A percentile compares a stretch with the other conserved stretches of the same genome.
phyloP scores from a whole-genome alignment of 2,329 filamentous ascomycete genomes.

The Colletotrichum cordylinicola region DNA sequence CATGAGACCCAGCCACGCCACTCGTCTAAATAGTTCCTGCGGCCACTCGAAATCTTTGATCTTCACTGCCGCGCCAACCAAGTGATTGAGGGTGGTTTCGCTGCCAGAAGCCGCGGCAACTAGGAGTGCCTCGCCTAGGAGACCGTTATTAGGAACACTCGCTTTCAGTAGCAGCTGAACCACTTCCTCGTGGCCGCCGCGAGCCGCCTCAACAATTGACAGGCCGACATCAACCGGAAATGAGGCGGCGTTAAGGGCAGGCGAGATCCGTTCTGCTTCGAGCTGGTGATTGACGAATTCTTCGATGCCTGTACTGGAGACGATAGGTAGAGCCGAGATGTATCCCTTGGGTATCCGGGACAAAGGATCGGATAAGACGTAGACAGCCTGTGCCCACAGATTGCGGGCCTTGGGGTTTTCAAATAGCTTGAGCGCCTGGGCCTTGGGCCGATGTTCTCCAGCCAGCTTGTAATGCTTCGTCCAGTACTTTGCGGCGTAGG shows the following conservation, averaged over 20 bases:
- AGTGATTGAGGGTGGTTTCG: neutral
- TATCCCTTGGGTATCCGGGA: neutral
- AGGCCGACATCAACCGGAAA: neutral
- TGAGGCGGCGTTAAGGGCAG: neutral
- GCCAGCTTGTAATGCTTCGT: neutral
- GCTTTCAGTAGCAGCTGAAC: neutral
- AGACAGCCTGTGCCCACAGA: neutral
- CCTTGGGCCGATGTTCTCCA: neutral
- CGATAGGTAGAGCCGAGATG: neutral
- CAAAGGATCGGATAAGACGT: neutral
- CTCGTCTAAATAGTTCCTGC: neutral
- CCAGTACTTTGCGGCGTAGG: constrained; percentile 5
- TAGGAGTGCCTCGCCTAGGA: neutral
- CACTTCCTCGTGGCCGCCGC: neutral
- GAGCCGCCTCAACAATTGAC: neutral
- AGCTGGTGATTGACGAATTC: neutral
- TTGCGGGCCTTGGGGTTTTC: neutral
- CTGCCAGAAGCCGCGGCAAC: neutral
- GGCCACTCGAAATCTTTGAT: neutral
- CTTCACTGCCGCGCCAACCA: neutral
- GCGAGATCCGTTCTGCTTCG: neutral
- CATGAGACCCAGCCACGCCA: neutral
- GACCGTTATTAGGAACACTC: neutral
- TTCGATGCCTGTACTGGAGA: neutral
- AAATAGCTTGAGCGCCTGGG: neutral